phyloP scores from a whole-genome alignment of 805 yeast species.

The Suhomyces emberorum region DNA sequence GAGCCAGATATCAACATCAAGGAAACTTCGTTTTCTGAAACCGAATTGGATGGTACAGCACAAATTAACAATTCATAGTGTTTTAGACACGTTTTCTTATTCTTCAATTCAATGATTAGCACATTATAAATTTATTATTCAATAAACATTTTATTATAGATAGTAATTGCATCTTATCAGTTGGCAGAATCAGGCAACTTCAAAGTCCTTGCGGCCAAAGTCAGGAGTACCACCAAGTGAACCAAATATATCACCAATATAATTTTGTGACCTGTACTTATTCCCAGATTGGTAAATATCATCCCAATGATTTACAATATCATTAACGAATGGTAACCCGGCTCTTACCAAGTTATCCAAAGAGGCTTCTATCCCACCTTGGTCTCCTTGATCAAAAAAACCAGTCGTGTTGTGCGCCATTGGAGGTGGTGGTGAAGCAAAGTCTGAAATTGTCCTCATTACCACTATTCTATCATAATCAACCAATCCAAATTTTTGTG shows the following conservation, averaged over 20 bases:
- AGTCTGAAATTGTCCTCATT: constrained; percentile 61
- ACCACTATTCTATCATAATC: constrained; percentile 57
- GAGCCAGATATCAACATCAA: constrained; percentile 1
- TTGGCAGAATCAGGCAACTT: constrained; percentile 21
- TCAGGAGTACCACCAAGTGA: constrained; percentile 47
- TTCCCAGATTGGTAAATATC: constrained; percentile 28
- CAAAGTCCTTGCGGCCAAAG: constrained; percentile 38
- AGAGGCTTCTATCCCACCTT: constrained; percentile 52
- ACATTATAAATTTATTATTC: too few relatives aligned
- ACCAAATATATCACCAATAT: constrained; percentile 59
- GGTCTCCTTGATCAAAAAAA: constrained; percentile 47
- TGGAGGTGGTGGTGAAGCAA: constrained; percentile 50
- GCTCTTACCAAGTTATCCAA: constrained; percentile 51
- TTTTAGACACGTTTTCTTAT: too few relatives aligned
- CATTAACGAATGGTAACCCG: constrained; percentile 52
- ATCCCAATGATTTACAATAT: constrained; percentile 50
- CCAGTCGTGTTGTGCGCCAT: constrained; percentile 42
- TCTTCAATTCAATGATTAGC: too few relatives aligned
- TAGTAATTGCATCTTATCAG: too few relatives aligned
- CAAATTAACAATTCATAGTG: too few relatives aligned
- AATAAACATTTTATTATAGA: too few relatives aligned
- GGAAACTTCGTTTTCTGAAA: neutral
- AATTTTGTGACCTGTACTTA: constrained; percentile 45
- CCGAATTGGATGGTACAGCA: too few relatives aligned
- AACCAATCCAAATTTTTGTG: constrained; percentile 50